Evolutionary conservation across 176 grass and related monocot genomes (phyloP).

Genomic region (Paspalum vaginatum): DNA sequence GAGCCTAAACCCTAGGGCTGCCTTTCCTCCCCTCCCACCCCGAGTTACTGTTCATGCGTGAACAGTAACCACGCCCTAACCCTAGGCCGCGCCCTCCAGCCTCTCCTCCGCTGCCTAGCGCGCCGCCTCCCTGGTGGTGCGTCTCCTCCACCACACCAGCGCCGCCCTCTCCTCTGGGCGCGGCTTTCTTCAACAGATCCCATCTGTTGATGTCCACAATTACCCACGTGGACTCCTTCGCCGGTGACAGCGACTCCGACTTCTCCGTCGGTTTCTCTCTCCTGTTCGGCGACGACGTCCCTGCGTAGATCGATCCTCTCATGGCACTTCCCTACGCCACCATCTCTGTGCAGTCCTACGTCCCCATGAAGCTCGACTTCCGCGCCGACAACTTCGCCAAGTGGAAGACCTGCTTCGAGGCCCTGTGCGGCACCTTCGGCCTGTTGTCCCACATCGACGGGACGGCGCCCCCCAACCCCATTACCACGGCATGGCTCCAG

Average conservation of each 20-base stretch:
- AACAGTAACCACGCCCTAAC: no score
- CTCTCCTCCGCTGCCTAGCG: no score
- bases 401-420: not conserved
- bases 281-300: not conserved
- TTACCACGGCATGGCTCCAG: not conserved
- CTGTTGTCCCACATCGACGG: not conserved
- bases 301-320: not conserved
- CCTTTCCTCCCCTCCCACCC: no score
- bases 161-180: no score
- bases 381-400: not conserved
- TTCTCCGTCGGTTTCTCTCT: not conserved
- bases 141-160: no score
- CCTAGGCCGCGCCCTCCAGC: no score
- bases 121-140: no score
- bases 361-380: not conserved
- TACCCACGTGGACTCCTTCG: conserved; percentile 5
- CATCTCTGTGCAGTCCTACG: not conserved
- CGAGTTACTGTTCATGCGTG: no score
- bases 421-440: conserved; percentile 2
- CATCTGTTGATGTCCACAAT: not conserved
- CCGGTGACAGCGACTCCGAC: not conserved
- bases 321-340: not conserved
- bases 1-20: no score
- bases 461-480: not conserved
- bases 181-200: no score